These are phyloP conservation scores for Rutidosis leptorrhynchoides DNA, from an alignment of 129 eudicot species.

Conservation along the genomic window DNA sequence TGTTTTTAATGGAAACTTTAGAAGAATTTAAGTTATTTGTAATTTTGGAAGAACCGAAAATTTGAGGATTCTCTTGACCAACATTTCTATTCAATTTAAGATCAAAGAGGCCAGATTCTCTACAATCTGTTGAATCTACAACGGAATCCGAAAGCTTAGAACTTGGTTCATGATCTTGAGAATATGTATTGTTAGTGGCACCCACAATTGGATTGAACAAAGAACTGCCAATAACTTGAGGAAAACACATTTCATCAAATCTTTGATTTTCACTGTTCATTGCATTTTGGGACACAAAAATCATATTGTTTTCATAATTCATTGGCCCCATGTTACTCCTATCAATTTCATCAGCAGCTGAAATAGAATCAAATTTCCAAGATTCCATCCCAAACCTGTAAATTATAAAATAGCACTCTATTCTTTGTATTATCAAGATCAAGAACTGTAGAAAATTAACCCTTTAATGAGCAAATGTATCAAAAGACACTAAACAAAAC, in stretches of 20 bases:
- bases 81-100: slow-evolving; percentile 40
- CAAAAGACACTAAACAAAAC: neutral
- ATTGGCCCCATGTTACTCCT: slow-evolving; percentile 6
- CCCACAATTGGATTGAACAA: slow-evolving; percentile 25
- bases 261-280: slow-evolving; percentile 29
- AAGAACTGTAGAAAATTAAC: neutral
- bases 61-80: slow-evolving; percentile 31
- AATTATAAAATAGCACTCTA: slow-evolving; percentile 2
- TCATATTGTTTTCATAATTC: slow-evolving; percentile 28
- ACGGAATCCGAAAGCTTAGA: slow-evolving; percentile 44
- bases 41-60: slow-evolving; percentile 11
- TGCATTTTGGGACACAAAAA: slow-evolving; percentile 19
- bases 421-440: neutral
- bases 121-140: slow-evolving; percentile 27
- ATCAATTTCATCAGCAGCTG: neutral
- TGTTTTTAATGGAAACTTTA: slow-evolving; percentile 37
- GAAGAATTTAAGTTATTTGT: slow-evolving; percentile 27
- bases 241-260: slow-evolving; percentile 34
- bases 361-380: slow-evolving; percentile 45
- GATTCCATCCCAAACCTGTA: slow-evolving; percentile 43
- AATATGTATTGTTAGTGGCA: slow-evolving; percentile 26
- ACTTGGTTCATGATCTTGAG: slow-evolving; percentile 44
- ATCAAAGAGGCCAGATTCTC: slow-evolving; percentile 44
- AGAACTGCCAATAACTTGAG: slow-evolving; percentile 34
- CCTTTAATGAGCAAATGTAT: neutral